Evolutionary conservation across 805 yeast species (phyloP).

Genomic region (Wickerhamomyces ciferrii): DNA sequence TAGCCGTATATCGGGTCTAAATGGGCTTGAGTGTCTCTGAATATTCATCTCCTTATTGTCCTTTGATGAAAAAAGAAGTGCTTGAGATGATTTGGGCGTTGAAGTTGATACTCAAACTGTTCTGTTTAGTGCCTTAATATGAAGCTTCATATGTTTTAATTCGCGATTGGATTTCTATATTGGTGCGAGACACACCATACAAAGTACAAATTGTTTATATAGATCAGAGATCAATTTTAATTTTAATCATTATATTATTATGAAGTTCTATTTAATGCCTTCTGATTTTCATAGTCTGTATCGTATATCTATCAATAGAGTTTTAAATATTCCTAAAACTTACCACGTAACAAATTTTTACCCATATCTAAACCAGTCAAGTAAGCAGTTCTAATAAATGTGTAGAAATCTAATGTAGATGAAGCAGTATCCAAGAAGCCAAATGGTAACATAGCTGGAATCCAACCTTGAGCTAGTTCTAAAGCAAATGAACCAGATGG

Average conservation of each 20-base stretch:
- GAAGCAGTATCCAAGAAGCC: slow-evolving; percentile 79
- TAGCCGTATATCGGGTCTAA: not conserved
- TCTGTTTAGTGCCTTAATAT: too few species aligned
- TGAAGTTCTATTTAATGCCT: not conserved
- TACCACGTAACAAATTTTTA: slow-evolving; percentile 61
- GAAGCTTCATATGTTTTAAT: not conserved
- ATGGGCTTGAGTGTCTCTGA: not conserved
- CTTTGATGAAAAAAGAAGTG: too few species aligned
- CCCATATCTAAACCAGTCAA: slow-evolving; percentile 79
- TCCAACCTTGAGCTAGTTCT: slow-evolving; percentile 98
- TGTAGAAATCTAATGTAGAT: slow-evolving; percentile 73
- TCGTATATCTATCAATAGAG: not conserved
- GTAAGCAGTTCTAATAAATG: slow-evolving; percentile 63
- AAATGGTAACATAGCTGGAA: slow-evolving; percentile 96
- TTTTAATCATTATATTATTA: too few species aligned
- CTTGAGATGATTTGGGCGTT: not conserved
- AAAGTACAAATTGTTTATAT: too few species aligned
- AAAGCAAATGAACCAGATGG: slow-evolving; percentile 78
- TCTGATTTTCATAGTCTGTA: not conserved
- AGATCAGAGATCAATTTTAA: too few species aligned
- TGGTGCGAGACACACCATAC: not conserved
- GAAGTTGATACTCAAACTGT: too few species aligned
- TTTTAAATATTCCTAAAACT: slow-evolving; percentile 35
- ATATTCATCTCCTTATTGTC: too few species aligned
- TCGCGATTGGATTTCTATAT: not conserved